phyloP scores from a whole-genome alignment of 2,329 filamentous ascomycete species.

The Fusarium nisikadoi region DNA sequence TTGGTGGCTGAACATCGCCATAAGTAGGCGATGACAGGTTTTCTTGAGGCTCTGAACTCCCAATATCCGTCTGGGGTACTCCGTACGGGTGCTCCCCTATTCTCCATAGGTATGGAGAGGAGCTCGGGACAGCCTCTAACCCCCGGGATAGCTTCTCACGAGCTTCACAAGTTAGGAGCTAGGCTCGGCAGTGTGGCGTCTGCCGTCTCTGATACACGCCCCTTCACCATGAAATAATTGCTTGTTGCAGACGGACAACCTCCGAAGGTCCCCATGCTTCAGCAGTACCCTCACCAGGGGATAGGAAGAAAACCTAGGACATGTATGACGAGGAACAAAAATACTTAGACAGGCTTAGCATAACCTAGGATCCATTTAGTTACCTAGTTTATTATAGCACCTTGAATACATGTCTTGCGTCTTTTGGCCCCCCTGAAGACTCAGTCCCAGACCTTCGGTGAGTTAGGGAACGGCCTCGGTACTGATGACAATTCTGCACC shows the following conservation, averaged over 20 bases:
- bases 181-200: constrained; percentile 15
- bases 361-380: neutral
- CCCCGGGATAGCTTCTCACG: constrained; percentile 23
- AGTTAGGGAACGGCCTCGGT: constrained; percentile 22
- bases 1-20: neutral
- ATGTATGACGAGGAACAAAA: neutral
- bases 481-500: constrained; percentile 3
- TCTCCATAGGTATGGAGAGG: constrained; percentile 14
- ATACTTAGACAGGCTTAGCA: neutral
- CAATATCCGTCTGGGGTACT: constrained; percentile 24
- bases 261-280: constrained; percentile 30
- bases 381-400: neutral
- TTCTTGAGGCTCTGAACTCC: neutral
- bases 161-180: constrained; percentile 10
- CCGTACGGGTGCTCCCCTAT: neutral
- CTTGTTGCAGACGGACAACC: constrained; percentile 33
- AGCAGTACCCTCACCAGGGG: constrained; percentile 6
- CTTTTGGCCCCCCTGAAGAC: neutral
- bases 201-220: constrained; percentile 10
- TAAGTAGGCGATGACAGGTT: neutral
- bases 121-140: constrained; percentile 10
- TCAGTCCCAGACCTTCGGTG: constrained; percentile 21
- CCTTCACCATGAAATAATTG: constrained; percentile 8
- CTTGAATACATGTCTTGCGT: neutral
- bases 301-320: neutral